Conservation (phyloP, 257 asterid species). For the Solanum etuberosum region DNA sequence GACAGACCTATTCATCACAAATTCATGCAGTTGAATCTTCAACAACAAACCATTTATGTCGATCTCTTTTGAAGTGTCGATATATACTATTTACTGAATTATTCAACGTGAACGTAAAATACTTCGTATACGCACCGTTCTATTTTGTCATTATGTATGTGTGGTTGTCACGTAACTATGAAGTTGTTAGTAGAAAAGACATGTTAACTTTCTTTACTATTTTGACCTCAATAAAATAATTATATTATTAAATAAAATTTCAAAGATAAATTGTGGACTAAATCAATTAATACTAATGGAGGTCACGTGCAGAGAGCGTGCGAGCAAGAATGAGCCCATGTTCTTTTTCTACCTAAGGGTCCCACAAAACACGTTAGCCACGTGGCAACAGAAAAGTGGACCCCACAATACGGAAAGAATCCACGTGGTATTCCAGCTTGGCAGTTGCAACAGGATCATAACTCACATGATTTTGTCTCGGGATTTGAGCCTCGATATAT, state of each 20-base stretch:
- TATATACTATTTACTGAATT: not conserved
- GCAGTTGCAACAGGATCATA: not conserved
- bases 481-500: not conserved
- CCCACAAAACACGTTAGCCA: not conserved
- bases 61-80: rapidly evolving
- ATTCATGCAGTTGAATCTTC: not conserved
- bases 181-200: not conserved
- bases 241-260: not conserved
- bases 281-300: not conserved
- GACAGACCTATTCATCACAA: not conserved
- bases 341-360: not conserved
- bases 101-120: not conserved
- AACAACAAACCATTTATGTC: not conserved
- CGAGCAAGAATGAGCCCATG: not conserved
- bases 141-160: not conserved
- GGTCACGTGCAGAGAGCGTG: not conserved
- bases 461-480: not conserved
- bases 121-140: not conserved
- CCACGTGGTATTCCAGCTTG: not conserved
- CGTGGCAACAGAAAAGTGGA: not conserved
- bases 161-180: not conserved
- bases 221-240: not conserved
- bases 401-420: not conserved
- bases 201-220: not conserved
- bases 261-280: not conserved